phyloP scores from a whole-genome alignment of 257 asterid species.

The Sherardia arvensis region DNA sequence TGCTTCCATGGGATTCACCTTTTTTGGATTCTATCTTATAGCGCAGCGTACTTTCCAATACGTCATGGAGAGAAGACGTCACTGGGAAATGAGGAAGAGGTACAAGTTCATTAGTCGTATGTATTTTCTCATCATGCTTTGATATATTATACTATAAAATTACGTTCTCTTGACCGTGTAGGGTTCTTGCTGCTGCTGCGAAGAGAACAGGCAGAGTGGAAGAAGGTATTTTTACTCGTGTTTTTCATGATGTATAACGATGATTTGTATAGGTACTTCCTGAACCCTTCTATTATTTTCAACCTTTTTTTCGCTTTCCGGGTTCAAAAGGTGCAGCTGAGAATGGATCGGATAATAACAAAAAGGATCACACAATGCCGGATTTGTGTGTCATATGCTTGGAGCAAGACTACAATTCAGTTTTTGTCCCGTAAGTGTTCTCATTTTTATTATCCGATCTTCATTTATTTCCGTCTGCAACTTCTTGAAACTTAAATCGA shows the following conservation, averaged over 20 bases:
- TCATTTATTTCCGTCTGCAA: not conserved
- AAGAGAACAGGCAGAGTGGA: slow-evolving; percentile 63
- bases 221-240: slow-evolving; percentile 37
- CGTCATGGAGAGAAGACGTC: slow-evolving; percentile 84
- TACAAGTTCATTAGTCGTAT: slow-evolving; percentile 15
- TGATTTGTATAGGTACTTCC: slow-evolving; percentile 1
- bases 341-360: slow-evolving; percentile 38
- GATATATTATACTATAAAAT: not conserved
- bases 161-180: slow-evolving; percentile 19
- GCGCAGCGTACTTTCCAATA: slow-evolving; percentile 58
- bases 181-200: slow-evolving; percentile 91
- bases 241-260: slow-evolving; percentile 7
- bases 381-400: slow-evolving; percentile 91
- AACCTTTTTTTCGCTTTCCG: slow-evolving; percentile 18
- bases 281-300: slow-evolving; percentile 4
- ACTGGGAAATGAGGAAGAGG: slow-evolving; percentile 84
- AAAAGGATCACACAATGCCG: slow-evolving; percentile 52
- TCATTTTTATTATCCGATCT: not conserved
- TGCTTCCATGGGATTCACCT: slow-evolving; percentile 75
- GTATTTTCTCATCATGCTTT: not conserved
- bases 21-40: slow-evolving; percentile 71
- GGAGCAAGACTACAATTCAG: slow-evolving; percentile 93
- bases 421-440: slow-evolving; percentile 71
- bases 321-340: slow-evolving; percentile 47
- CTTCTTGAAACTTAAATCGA: not conserved